Evolutionary conservation across 129 eudicot genomes (phyloP).

Genomic region (Tanacetum coccineum): DNA sequence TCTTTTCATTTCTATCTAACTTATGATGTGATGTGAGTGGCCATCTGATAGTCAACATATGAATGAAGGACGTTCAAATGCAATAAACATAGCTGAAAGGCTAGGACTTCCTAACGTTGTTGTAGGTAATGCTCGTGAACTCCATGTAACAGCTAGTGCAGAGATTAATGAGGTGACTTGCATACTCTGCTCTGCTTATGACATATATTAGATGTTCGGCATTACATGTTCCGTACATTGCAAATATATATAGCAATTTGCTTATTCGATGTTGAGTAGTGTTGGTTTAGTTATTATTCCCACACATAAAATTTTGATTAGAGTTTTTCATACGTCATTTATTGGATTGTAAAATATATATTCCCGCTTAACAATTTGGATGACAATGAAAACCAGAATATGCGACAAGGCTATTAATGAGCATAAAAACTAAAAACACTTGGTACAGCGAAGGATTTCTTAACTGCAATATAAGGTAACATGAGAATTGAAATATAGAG

Average conservation of each 20-base stretch:
- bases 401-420: neutral
- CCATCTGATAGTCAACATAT: conserved; percentile 13
- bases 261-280: conserved; percentile 5
- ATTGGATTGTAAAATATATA: neutral
- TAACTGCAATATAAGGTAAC: too few relatives aligned
- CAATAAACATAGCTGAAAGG: conserved; percentile 87
- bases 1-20: conserved; percentile 16
- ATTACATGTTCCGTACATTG: neutral
- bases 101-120: conserved; percentile 61
- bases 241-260: conserved; percentile 2
- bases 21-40: conserved; percentile 11
- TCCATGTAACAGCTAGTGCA: conserved; percentile 90
- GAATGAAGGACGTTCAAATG: conserved; percentile 90
- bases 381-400: neutral
- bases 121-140: conserved; percentile 68
- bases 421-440: neutral
- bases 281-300: neutral
- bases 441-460: too few relatives aligned
- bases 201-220: neutral
- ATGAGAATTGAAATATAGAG: neutral
- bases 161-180: conserved; percentile 89
- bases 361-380: neutral
- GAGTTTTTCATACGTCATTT: neutral
- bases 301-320: neutral
- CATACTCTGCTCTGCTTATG: conserved; percentile 15